These are phyloP conservation scores for Dichomitus squalens DNA, from an alignment of 1,284 basidiomycete genomes.

Conservation along the genomic window DNA sequence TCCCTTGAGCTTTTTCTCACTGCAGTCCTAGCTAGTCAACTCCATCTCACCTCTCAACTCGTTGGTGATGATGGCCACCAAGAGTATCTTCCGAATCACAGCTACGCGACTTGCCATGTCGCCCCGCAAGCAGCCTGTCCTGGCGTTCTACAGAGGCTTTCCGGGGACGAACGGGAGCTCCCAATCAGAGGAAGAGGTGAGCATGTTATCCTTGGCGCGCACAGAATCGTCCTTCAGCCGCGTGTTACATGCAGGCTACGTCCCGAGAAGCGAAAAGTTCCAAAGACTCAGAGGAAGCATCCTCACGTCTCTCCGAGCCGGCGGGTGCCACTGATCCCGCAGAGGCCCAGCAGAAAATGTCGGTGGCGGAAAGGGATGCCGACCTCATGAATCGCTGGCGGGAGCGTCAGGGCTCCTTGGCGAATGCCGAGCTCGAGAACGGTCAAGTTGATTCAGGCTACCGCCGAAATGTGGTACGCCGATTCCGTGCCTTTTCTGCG, in stretches of 20 bases:
- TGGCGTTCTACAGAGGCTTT: constrained; percentile 5
- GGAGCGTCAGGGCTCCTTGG: constrained; percentile 27
- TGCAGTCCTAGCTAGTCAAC: too few relatives aligned
- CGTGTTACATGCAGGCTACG: too few relatives aligned
- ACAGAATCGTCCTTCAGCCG: too few relatives aligned
- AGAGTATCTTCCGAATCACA: too few relatives aligned
- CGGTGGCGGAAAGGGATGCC: constrained; percentile 26
- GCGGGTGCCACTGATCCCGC: neutral
- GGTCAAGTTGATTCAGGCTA: constrained; percentile 26
- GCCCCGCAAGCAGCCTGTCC: neutral
- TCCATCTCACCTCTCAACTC: too few relatives aligned
- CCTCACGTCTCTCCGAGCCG: neutral
- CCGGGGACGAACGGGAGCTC: too few relatives aligned
- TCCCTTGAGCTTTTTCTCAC: too few relatives aligned
- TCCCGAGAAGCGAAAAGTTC: constrained; percentile 8
- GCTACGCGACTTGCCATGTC: neutral
- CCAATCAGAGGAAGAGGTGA: too few relatives aligned
- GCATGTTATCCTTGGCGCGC: too few relatives aligned
- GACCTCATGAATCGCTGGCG: constrained; percentile 25
- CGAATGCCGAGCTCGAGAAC: constrained; percentile 28
- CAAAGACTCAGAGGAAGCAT: constrained; percentile 4
- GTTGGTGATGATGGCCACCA: too few relatives aligned
- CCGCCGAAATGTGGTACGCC: constrained; percentile 26
- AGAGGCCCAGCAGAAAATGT: constrained; percentile 11
- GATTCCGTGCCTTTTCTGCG: neutral